These are phyloP conservation scores for Scleromitrula shiraiana DNA, from an alignment of 2,329 filamentous ascomycete species.

Conservation along the genomic window DNA sequence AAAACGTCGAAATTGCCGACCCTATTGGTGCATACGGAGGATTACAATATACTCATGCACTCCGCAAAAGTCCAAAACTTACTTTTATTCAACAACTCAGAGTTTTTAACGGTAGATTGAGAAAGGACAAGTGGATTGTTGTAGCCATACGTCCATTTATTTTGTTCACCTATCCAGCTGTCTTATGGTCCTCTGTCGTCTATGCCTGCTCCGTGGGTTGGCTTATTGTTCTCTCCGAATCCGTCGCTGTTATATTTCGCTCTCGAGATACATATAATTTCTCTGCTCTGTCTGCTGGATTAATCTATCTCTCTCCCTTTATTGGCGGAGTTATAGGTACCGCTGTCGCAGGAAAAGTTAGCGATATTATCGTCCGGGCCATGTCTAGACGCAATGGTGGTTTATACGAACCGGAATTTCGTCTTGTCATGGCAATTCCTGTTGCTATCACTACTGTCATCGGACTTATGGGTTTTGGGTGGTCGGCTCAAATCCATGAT, in stretches of 20 bases:
- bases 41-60: slow-evolving; percentile 57
- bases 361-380: slow-evolving; percentile 72
- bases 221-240: slow-evolving; percentile 91
- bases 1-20: neutral
- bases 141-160: slow-evolving; percentile 76
- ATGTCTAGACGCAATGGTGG: slow-evolving; percentile 86
- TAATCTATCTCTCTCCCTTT: slow-evolving; percentile 87
- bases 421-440: slow-evolving; percentile 78
- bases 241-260: slow-evolving; percentile 72
- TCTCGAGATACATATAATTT: slow-evolving; percentile 68
- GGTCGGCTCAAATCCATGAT: slow-evolving; percentile 69
- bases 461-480: slow-evolving; percentile 94
- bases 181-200: slow-evolving; percentile 79
- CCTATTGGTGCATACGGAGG: neutral
- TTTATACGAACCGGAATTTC: slow-evolving; percentile 90
- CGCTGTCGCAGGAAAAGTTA: slow-evolving; percentile 79
- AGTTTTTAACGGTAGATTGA: slow-evolving; percentile 71
- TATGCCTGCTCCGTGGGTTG: slow-evolving; percentile 88
- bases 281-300: slow-evolving; percentile 67
- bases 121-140: slow-evolving; percentile 69
- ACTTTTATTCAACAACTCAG: slow-evolving; percentile 68
- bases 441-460: slow-evolving; percentile 71
- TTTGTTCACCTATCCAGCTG: slow-evolving; percentile 77
- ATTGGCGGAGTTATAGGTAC: slow-evolving; percentile 85
- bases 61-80: slow-evolving; percentile 58